These are phyloP conservation scores for Hymenoscyphus fructigenus DNA, from an alignment of 2,329 filamentous ascomycete species.

Conservation along the genomic window DNA sequence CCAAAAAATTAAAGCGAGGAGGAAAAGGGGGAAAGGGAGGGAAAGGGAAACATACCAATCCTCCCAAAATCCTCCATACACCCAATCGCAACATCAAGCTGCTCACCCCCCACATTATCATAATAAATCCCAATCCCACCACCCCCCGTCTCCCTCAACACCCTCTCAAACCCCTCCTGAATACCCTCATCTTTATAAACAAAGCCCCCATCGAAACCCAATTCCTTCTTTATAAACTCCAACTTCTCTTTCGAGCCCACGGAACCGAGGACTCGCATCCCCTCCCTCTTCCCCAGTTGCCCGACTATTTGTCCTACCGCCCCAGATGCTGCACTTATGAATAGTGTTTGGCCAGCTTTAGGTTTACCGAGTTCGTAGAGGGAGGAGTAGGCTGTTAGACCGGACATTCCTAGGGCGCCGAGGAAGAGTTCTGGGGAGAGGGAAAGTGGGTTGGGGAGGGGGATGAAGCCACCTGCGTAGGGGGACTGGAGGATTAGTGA, in stretches of 20 bases:
- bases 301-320: slow-evolving; percentile 69
- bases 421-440: slow-evolving; percentile 67
- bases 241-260: slow-evolving; percentile 74
- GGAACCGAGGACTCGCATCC: slow-evolving; percentile 68
- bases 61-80: slow-evolving; percentile 62
- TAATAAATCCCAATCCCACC: slow-evolving; percentile 77
- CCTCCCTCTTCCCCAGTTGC: slow-evolving; percentile 73
- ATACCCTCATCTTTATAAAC: slow-evolving; percentile 77
- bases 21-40: neutral
- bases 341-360: slow-evolving; percentile 70
- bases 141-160: slow-evolving; percentile 51
- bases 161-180: slow-evolving; percentile 59
- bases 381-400: slow-evolving; percentile 68
- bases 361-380: slow-evolving; percentile 71
- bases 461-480: slow-evolving; percentile 42
- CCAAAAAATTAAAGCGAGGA: neutral
- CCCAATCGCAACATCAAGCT: slow-evolving; percentile 64
- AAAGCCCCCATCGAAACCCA: slow-evolving; percentile 71
- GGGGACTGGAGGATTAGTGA: slow-evolving; percentile 36
- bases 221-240: slow-evolving; percentile 68
- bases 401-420: slow-evolving; percentile 74
- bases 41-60: slow-evolving; percentile 41
- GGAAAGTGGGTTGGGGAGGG: slow-evolving; percentile 66
- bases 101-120: slow-evolving; percentile 76
- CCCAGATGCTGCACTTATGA: slow-evolving; percentile 69